phyloP scores from a whole-genome alignment of 805 yeast genomes.

The Lachancea sp. region DNA sequence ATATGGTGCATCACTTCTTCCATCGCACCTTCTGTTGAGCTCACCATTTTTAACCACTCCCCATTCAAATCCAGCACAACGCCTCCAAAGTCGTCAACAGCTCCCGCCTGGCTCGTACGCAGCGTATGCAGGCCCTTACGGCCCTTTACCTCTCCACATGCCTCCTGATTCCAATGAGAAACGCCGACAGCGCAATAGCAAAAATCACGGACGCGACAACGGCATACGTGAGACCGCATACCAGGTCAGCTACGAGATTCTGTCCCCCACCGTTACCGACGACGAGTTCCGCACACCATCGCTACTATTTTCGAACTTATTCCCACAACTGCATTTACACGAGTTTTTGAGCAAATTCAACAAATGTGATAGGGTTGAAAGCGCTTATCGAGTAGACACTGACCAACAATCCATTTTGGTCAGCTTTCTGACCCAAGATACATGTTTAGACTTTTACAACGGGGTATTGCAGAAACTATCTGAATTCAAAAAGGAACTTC shows the following conservation, averaged over 20 bases:
- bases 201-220: slow-evolving; percentile 3
- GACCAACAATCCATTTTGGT: slow-evolving; percentile 24
- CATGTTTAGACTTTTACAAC: slow-evolving; percentile 36
- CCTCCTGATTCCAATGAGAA: slow-evolving; percentile 3
- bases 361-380: slow-evolving; percentile 58
- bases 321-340: slow-evolving; percentile 18
- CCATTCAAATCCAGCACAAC: background rate
- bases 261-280: slow-evolving; percentile 22
- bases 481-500: slow-evolving; percentile 33
- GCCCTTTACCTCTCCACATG: slow-evolving; percentile 3
- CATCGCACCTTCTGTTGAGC: slow-evolving; percentile 52
- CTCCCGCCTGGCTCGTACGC: background rate
- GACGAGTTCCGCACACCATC: slow-evolving; percentile 32
- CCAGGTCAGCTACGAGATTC: slow-evolving; percentile 15
- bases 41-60: slow-evolving; percentile 51
- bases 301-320: slow-evolving; percentile 25
- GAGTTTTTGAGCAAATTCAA: slow-evolving; percentile 37
- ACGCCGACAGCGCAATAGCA: background rate
- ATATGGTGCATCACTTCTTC: slow-evolving; percentile 57
- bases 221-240: slow-evolving; percentile 16
- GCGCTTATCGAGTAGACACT: slow-evolving; percentile 36
- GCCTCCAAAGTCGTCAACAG: background rate
- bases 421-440: slow-evolving; percentile 31
- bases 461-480: slow-evolving; percentile 33
- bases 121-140: background rate